A percentile compares a stretch with the other conserved stretches of the same genome.
phyloP scores from a whole-genome alignment of 2,329 filamentous ascomycete genomes.

The Fusarium globosum region DNA sequence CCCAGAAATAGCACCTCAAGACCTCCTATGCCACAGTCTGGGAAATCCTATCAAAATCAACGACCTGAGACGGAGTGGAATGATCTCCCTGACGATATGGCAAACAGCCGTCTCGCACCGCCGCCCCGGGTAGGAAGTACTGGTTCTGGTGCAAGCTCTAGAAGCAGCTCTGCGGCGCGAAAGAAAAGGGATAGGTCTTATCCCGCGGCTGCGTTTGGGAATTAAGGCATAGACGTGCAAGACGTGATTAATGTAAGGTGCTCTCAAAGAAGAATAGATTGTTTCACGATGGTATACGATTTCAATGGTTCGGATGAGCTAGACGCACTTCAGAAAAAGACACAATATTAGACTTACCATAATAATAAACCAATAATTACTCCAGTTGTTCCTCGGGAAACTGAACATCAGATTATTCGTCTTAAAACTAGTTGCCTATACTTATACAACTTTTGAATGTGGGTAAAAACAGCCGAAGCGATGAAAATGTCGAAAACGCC shows the following conservation, averaged over 20 bases:
- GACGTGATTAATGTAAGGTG: background rate
- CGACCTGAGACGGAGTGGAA: conserved; percentile 73
- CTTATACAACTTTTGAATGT: conserved; percentile 29
- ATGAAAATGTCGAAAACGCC: conserved; percentile 21
- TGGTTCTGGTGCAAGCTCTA: conserved; percentile 60
- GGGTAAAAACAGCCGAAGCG: background rate
- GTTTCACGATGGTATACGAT: conserved; percentile 27
- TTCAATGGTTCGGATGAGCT: conserved; percentile 9
- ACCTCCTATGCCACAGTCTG: conserved; percentile 44
- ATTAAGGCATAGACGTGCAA: conserved; percentile 36
- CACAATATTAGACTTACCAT: background rate
- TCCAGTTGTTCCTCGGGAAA: background rate
- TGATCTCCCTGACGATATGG: conserved; percentile 71
- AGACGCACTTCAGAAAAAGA: conserved; percentile 1
- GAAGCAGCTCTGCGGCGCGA: conserved; percentile 64
- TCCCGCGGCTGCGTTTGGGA: conserved; percentile 70
- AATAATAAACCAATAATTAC: conserved; percentile 9
- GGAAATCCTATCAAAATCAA: conserved; percentile 67
- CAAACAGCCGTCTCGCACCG: conserved; percentile 48
- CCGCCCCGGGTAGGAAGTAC: conserved; percentile 48
- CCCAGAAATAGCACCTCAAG: conserved; percentile 35
- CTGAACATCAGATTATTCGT: conserved; percentile 12
- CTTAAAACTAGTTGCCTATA: conserved; percentile 18
- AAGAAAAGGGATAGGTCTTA: conserved; percentile 72
- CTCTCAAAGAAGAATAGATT: background rate